Percentiles rank a stretch among this genome's conserved stretches.
These are phyloP conservation scores for Coniochaeta ligniaria DNA, from an alignment of 2,329 filamentous ascomycete genomes.

Conservation along the genomic window DNA sequence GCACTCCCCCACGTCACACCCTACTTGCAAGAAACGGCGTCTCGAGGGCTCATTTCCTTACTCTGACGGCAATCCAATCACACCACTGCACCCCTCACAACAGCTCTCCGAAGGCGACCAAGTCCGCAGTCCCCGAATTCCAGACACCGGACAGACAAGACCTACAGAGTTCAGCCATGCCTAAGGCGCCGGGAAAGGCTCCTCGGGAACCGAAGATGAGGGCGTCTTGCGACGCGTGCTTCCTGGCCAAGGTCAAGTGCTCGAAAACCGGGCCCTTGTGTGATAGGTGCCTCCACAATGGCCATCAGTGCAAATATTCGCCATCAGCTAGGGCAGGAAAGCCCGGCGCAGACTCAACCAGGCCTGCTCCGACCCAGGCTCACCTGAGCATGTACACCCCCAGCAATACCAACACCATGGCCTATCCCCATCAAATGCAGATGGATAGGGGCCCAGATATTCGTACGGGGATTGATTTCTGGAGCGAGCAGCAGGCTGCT, in stretches of 20 bases:
- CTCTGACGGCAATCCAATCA: not conserved
- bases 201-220: not conserved
- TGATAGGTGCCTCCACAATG: constrained; percentile 41
- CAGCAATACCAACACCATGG: constrained; percentile 20
- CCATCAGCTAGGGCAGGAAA: constrained; percentile 44
- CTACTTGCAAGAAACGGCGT: not conserved
- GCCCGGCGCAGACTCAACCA: constrained; percentile 24
- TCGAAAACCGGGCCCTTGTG: constrained; percentile 46
- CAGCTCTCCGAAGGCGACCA: not conserved
- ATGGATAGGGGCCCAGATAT: not conserved
- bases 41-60: not conserved
- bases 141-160: not conserved
- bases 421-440: constrained; percentile 13
- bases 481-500: not conserved
- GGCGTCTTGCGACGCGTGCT: constrained; percentile 45
- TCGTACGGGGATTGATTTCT: not conserved
- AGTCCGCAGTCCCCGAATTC: not conserved
- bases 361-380: constrained; percentile 2
- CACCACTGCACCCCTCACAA: not conserved
- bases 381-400: constrained; percentile 14
- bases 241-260: constrained; percentile 50
- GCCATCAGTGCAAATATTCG: constrained; percentile 43
- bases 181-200: not conserved
- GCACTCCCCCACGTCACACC: not conserved
- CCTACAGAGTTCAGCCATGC: not conserved